Evolutionary conservation across 805 yeast genomes (phyloP).

Genomic region (Nakazawaea anatomiae): DNA sequence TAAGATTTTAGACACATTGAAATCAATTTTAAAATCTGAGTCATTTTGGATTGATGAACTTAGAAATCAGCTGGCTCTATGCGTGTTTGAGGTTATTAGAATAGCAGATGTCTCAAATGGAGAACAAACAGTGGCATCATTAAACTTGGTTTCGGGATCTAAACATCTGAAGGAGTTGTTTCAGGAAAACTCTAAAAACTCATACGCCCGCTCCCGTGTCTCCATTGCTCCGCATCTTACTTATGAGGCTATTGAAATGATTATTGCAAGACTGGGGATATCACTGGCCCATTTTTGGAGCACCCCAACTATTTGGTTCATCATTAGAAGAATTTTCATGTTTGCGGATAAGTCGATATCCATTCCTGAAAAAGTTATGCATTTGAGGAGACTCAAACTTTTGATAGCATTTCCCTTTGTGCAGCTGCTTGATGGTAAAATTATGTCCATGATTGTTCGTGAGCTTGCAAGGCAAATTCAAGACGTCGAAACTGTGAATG

Average conservation of each 20-base stretch:
- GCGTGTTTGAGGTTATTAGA: constrained; percentile 30
- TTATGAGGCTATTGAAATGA: constrained; percentile 1
- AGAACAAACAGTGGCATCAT: constrained; percentile 9
- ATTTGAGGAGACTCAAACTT: constrained; percentile 32
- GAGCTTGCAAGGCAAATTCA: constrained; percentile 20
- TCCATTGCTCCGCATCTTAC: constrained; percentile 7
- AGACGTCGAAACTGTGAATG: constrained; percentile 16
- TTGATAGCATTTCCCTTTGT: constrained; percentile 23
- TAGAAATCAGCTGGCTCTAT: constrained; percentile 21
- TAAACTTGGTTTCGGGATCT: not conserved
- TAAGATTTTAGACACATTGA: constrained; percentile 21
- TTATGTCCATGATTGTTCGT: constrained; percentile 18
- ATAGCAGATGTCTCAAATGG: constrained; percentile 35
- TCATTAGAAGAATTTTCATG: constrained; percentile 27
- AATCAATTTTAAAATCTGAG: constrained; percentile 13
- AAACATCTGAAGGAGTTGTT: not conserved
- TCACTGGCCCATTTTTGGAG: constrained; percentile 27
- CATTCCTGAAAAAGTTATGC: constrained; percentile 17
- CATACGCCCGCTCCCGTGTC: not conserved
- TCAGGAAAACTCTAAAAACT: not conserved
- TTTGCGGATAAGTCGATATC: constrained; percentile 18
- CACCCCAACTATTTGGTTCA: constrained; percentile 27
- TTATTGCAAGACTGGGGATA: constrained; percentile 18
- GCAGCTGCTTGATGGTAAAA: constrained; percentile 12
- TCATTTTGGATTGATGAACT: not conserved